phyloP scores from a whole-genome alignment of 1,139 yeast species.

The Pichia sp. region DNA sequence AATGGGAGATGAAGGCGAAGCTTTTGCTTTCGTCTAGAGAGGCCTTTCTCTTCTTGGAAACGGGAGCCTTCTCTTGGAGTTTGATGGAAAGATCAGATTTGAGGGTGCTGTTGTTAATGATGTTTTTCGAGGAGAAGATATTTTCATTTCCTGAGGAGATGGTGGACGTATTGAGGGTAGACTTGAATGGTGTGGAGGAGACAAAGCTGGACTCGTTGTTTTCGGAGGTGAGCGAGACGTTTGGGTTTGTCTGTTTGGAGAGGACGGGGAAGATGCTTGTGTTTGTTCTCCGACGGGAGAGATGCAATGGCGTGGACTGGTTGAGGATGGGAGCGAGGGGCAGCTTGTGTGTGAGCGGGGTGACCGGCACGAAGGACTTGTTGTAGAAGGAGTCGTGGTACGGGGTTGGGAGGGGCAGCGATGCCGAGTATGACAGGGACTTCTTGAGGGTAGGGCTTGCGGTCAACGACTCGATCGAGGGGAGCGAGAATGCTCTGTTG shows the following conservation, averaged over 20 bases:
- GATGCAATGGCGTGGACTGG: constrained; percentile 11
- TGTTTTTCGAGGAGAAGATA: background rate
- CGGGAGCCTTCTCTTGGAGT: background rate
- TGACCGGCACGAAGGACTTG: constrained; percentile 8
- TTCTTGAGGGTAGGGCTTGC: constrained; percentile 23
- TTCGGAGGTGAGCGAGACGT: background rate
- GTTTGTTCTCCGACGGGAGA: background rate
- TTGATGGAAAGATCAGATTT: background rate
- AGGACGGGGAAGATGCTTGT: background rate
- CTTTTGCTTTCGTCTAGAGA: constrained; percentile 36
- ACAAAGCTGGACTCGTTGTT: constrained; percentile 4
- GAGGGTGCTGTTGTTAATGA: background rate
- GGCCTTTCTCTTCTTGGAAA: constrained; percentile 11
- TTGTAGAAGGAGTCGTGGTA: constrained; percentile 1
- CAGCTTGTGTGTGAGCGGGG: constrained; percentile 8
- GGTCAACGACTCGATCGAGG: constrained; percentile 25
- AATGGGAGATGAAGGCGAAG: constrained; percentile 88
- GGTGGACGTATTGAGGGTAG: background rate
- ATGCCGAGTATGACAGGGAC: constrained; percentile 3
- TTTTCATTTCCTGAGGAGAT: background rate
- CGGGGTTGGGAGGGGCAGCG: constrained; percentile 21
- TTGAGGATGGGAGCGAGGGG: constrained; percentile 22
- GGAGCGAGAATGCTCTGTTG: constrained; percentile 17
- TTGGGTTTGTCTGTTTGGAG: background rate
- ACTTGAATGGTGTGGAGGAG: constrained; percentile 10